Base-by-base conservation (phyloP, 148 eudicot species). In the Talinum fruticosum region DNA sequence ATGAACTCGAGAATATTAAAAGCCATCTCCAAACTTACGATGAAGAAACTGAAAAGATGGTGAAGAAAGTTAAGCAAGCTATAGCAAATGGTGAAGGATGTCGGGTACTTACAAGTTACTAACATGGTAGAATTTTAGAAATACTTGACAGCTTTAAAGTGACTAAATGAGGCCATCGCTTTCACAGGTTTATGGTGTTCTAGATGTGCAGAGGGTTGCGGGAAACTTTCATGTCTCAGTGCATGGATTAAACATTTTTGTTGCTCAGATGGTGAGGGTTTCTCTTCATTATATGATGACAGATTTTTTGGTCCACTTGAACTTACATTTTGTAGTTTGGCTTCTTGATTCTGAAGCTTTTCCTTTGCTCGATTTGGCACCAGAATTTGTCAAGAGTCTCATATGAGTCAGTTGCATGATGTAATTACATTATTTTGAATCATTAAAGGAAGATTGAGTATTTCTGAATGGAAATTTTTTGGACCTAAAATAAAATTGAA, bases 121-220 rank as follows among this genome's bases (percentile, higher is more conserved):
- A 21, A 64, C 23, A 38, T 38, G 1, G 54, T 32, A 73, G 66
- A n/a, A 69, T 65, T 59, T 30, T 38, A 19, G 34, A 44, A 35
- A 66, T 71, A 64, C 66, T 19, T n/a, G 29, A 59, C 74, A 53
- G 76, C 30, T 64, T 8, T 78, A 29, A 74, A 33, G 45, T 54
- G 47, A 30, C 49, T 72, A 41, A 76, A 44, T 80, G 65, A 59
- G 28, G 18, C 73, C 36, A 68, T 80, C 45, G 61, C 54, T 82
- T 82, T 81, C 81, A 80, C 93, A 96, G 99, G 87, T 96, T 59
- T 93, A 90, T 86, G 99, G 99, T 77, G 86, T 84, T 80, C 75
- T 96, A 82, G 98, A 96, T 86, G 99, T 96, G 33, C 99, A 96
- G 84, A 93, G 98, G 85, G 99, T 96, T 87, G 99, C 99, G 61